Conservation (phyloP, 805 yeast genomes). For the Ogataea sp. region DNA sequence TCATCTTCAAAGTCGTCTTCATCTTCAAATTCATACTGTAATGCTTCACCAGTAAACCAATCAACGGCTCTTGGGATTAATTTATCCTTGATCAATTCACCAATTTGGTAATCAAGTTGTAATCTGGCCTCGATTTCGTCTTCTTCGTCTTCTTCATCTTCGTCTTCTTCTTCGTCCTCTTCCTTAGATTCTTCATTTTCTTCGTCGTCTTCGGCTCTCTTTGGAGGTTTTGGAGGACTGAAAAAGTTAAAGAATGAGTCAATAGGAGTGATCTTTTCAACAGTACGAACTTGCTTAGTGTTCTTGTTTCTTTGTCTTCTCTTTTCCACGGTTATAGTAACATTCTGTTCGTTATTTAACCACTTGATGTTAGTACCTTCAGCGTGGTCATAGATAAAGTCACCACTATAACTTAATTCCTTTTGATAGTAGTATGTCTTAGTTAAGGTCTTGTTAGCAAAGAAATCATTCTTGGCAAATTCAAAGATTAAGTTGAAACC, state of each 20-base stretch:
- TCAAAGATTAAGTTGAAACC: conserved; percentile 86
- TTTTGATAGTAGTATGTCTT: conserved; percentile 92
- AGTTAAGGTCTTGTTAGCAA: conserved; percentile 61
- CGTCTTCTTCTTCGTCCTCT: conserved; percentile 38
- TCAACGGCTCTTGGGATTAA: conserved; percentile 94
- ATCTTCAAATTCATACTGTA: conserved; percentile 54
- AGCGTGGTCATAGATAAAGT: conserved; percentile 94
- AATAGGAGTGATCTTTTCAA: conserved; percentile 89
- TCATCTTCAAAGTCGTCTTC: conserved; percentile 55
- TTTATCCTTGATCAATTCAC: conserved; percentile 94
- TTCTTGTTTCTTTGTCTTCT: conserved; percentile 96
- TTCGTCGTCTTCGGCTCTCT: conserved; percentile 26
- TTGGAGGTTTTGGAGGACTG: conserved; percentile 80
- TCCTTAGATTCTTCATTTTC: conserved; percentile 38
- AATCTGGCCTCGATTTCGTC: conserved; percentile 75
- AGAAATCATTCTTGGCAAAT: conserved; percentile 69
- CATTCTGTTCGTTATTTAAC: conserved; percentile 72
- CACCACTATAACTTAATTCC: conserved; percentile 91
- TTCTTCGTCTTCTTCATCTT: conserved; percentile 54
- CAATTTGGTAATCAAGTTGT: conserved; percentile 89
- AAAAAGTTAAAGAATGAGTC: conserved; percentile 95
- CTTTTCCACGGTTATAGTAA: conserved; percentile 81
- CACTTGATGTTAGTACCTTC: conserved; percentile 84
- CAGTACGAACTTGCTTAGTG: conserved; percentile 93
- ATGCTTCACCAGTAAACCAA: conserved; percentile 98